These are phyloP conservation scores for Cerrena zonata DNA, from an alignment of 1,284 basidiomycete genomes.

Conservation along the genomic window DNA sequence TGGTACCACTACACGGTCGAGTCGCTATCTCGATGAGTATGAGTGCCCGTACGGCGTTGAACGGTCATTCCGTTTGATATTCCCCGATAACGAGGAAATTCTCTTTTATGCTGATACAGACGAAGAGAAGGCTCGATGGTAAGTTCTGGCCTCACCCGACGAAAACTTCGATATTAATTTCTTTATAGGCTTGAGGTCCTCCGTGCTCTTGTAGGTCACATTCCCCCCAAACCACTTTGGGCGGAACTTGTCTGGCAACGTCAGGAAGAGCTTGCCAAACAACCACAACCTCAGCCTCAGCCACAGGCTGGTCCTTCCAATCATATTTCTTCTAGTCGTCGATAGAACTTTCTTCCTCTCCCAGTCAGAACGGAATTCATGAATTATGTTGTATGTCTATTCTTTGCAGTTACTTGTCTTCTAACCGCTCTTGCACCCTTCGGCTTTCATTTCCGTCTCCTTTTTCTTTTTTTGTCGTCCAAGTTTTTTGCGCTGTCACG, in stretches of 20 bases:
- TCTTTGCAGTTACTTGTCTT: too few species aligned
- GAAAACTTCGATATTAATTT: background rate
- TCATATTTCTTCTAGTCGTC: background rate
- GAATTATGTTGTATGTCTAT: background rate
- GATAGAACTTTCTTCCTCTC: background rate
- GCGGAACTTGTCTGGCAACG: conserved; percentile 81
- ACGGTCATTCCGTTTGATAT: conserved; percentile 81
- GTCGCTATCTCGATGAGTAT: conserved; percentile 51
- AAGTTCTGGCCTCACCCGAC: conserved; percentile 25
- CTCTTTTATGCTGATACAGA: conserved; percentile 89
- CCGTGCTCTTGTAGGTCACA: conserved; percentile 73
- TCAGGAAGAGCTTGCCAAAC: conserved; percentile 41
- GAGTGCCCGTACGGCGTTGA: conserved; percentile 74
- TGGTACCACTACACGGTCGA: conserved; percentile 32
- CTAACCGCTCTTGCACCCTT: too few species aligned
- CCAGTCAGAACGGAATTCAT: too few species aligned
- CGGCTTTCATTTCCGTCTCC: too few species aligned
- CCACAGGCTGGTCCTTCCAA: background rate
- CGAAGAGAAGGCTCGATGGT: conserved; percentile 85
- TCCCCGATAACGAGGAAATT: conserved; percentile 78
- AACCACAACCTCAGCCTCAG: background rate
- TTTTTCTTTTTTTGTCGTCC: background rate
- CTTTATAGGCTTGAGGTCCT: conserved; percentile 73
- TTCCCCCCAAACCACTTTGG: conserved; percentile 87
- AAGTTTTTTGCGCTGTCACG: background rate